Percentiles rank a stretch among this genome's conserved stretches.
Conservation (phyloP, 2,329 filamentous ascomycete genomes). For the Zarea fungicola region DNA sequence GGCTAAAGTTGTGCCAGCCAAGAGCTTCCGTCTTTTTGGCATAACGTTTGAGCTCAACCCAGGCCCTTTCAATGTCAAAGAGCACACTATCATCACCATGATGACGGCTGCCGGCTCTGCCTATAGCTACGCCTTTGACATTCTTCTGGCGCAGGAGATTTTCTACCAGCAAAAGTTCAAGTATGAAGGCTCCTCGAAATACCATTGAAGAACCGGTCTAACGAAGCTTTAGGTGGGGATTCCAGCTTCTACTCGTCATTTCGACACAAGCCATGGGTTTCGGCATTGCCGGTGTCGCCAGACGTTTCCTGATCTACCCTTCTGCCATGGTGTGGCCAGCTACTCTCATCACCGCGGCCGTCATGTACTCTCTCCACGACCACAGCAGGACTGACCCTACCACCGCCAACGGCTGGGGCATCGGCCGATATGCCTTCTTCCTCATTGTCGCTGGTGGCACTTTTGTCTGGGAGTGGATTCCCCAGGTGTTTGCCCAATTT, state of each 20-base stretch:
- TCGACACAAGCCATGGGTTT: conserved; percentile 60
- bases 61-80: conserved; percentile 40
- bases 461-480: conserved; percentile 55
- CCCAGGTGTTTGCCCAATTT: conserved; percentile 53
- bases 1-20: conserved; percentile 28
- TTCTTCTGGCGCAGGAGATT: conserved; percentile 36
- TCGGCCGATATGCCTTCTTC: conserved; percentile 55
- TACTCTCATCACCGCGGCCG: conserved; percentile 53
- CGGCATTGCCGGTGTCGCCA: conserved; percentile 54
- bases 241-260: conserved; percentile 54
- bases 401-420: conserved; percentile 46
- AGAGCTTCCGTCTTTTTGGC: conserved; percentile 28
- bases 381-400: conserved; percentile 46
- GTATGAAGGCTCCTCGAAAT: background rate
- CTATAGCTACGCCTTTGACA: conserved; percentile 35
- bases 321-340: conserved; percentile 62
- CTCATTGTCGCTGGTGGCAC: conserved; percentile 43
- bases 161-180: conserved; percentile 49
- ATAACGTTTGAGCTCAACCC: conserved; percentile 32
- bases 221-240: conserved; percentile 36
- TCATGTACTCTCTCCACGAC: conserved; percentile 63
- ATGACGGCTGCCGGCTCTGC: conserved; percentile 35
- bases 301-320: conserved; percentile 55
- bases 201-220: background rate
- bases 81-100: conserved; percentile 45